Evolutionary conservation across 805 yeast genomes (phyloP), one percentile per base, ranked within the genome.

Genomic region (Candida dendrica): DNA sequence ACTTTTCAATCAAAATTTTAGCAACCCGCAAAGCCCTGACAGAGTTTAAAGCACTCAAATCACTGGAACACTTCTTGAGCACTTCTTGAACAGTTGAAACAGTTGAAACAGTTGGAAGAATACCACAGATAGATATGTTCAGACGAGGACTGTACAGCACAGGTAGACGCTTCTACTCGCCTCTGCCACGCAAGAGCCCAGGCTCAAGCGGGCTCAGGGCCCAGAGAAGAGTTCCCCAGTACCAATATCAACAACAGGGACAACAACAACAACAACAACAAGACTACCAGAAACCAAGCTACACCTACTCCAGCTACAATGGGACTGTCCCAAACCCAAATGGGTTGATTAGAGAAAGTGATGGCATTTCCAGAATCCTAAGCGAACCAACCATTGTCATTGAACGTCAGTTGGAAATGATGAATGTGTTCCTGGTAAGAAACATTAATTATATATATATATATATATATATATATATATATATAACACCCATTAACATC

Each of bases 371-470:
- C 24, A 67, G 71, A 35, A 65, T 90, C 6, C 63, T 91, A 34
- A 72, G 73, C 34, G 87, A 87, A 52, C 97, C 97, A 1, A 84
- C 91, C 4, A 61, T 91, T 17, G 88, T 91, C 1, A 77, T 93
- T 37, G 96, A 91, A 56, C 72, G 98, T 43, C 84, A 86, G 56
- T 69, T 93, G 19, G 98, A 93, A 64, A 73, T 82, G 67, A 81
- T 88, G 88, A 90, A 88, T 56, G 69, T 93, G 15, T 73, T 89
- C 41, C 56, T 90, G 11, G 33, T 30, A 30, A n/a, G n/a, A n/a
- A n/a, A n/a, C n/a, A n/a, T n/a, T n/a, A n/a, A n/a, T n/a, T n/a
- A n/a, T n/a, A n/a, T n/a, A n/a, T n/a, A n/a, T n/a, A n/a, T n/a
- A n/a, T n/a, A n/a, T n/a, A n/a, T n/a, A n/a, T n/a, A n/a, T n/a